These are phyloP conservation scores for Beauveria sp. DNA, from an alignment of 2,329 filamentous ascomycete species.

Conservation along the genomic window DNA sequence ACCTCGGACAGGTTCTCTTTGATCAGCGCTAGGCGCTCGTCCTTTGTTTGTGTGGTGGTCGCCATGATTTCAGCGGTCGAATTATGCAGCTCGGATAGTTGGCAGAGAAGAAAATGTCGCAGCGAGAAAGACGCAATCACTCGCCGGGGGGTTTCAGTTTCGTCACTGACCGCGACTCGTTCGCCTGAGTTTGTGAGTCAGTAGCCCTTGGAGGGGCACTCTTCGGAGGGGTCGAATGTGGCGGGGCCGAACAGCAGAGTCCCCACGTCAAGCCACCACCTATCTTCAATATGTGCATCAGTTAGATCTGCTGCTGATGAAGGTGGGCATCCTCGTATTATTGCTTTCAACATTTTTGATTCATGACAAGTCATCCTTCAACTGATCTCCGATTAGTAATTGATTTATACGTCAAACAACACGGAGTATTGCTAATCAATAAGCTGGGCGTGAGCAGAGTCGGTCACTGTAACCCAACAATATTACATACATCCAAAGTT, in stretches of 20 bases:
- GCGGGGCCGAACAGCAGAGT: background rate
- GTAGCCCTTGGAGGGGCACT: slow-evolving; percentile 2
- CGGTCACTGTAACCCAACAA: background rate
- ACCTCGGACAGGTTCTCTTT: slow-evolving; percentile 73
- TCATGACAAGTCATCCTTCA: background rate
- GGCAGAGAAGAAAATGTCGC: background rate
- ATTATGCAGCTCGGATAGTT: background rate
- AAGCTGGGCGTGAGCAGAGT: background rate
- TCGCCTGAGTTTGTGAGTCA: slow-evolving; percentile 5
- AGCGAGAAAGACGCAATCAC: background rate
- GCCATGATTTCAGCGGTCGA: background rate
- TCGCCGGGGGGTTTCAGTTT: background rate
- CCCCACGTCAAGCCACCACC: background rate
- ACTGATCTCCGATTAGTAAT: background rate
- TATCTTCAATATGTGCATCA: background rate
- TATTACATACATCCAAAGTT: background rate
- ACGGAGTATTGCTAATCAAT: background rate
- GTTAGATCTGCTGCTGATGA: background rate
- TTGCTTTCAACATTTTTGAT: background rate
- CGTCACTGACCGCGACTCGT: background rate
- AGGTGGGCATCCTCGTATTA: background rate
- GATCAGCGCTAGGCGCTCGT: slow-evolving; percentile 68
- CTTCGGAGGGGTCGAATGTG: slow-evolving; percentile 5
- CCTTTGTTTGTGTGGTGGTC: slow-evolving; percentile 28
- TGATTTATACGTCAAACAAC: background rate